Evolutionary conservation across 2,329 filamentous ascomycete species (phyloP).

Genomic region (Cercospora sp.): DNA sequence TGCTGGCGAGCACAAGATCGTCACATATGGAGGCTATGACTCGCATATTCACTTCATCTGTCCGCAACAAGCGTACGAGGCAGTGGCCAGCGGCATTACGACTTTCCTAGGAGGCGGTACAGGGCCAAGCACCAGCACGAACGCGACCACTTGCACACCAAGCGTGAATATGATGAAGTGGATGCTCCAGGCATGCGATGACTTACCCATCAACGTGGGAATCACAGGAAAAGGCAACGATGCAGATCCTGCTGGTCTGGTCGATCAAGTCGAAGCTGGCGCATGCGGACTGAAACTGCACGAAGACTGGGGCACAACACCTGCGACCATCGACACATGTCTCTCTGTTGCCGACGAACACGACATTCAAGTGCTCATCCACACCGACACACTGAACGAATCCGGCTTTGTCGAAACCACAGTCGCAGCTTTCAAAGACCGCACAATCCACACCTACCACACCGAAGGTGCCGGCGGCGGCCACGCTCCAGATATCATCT

Average conservation of each 20-base stretch:
- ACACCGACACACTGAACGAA: slow-evolving; percentile 95
- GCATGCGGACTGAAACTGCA: slow-evolving; percentile 91
- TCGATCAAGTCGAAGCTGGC: slow-evolving; percentile 78
- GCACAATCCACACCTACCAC: slow-evolving; percentile 95
- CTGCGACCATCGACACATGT: slow-evolving; percentile 86
- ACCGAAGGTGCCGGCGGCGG: slow-evolving; percentile 94
- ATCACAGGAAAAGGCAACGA: slow-evolving; percentile 96
- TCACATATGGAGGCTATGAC: slow-evolving; percentile 88
- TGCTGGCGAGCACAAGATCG: slow-evolving; percentile 83
- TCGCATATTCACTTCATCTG: slow-evolving; percentile 94
- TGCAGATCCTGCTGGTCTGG: slow-evolving; percentile 65
- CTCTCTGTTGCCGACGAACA: slow-evolving; percentile 78
- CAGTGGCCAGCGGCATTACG: slow-evolving; percentile 81
- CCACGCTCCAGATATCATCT: slow-evolving; percentile 94
- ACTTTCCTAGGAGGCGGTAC: slow-evolving; percentile 89
- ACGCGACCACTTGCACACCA: slow-evolving; percentile 90
- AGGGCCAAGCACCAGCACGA: slow-evolving; percentile 87
- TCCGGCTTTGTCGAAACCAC: slow-evolving; percentile 96
- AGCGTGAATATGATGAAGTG: slow-evolving; percentile 77
- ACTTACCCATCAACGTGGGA: slow-evolving; percentile 79
- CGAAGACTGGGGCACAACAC: slow-evolving; percentile 93
- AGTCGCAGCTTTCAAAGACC: slow-evolving; percentile 77
- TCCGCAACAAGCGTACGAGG: slow-evolving; percentile 83
- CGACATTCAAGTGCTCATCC: slow-evolving; percentile 90
- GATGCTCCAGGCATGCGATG: slow-evolving; percentile 87